Evolutionary conservation across 2,329 filamentous ascomycete species (phyloP).

Genomic region (Aspergillus phoenicis): DNA sequence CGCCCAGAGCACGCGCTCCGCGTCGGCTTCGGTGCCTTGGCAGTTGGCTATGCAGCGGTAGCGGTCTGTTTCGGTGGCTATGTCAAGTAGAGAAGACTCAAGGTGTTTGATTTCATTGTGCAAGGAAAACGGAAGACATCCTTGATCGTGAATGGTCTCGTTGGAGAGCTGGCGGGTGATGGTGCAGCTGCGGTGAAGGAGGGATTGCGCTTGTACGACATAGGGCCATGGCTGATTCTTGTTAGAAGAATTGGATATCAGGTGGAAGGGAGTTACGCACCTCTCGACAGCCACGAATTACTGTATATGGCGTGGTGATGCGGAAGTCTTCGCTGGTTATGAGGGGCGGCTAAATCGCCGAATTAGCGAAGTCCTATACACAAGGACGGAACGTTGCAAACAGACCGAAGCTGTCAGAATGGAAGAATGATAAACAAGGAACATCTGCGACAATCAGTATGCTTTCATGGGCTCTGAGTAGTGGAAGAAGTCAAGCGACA

Average conservation of each 20-base stretch:
- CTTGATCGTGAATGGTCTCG: conserved; percentile 14
- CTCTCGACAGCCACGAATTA: conserved; percentile 22
- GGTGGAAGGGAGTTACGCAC: conserved; percentile 10
- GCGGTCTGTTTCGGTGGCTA: conserved; percentile 21
- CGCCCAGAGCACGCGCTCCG: conserved; percentile 17
- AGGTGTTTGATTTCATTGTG: conserved; percentile 16
- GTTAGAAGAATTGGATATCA: not conserved
- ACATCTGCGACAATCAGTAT: conserved; percentile 14
- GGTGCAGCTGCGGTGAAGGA: conserved; percentile 12
- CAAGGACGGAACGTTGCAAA: not conserved
- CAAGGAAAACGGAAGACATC: conserved; percentile 7
- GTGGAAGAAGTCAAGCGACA: conserved; percentile 3
- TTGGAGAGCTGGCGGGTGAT: conserved; percentile 13
- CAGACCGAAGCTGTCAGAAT: conserved; percentile 20
- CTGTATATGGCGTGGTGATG: conserved; percentile 27
- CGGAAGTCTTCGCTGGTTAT: conserved; percentile 22
- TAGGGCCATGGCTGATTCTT: conserved; percentile 12
- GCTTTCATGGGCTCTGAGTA: no score
- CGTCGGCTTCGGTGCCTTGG: conserved; percentile 19
- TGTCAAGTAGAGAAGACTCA: conserved; percentile 15
- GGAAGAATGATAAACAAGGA: conserved; percentile 21
- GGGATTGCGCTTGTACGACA: conserved; percentile 24
- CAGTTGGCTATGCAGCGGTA: conserved; percentile 16
- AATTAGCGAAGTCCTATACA: not conserved
- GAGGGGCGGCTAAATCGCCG: conserved; percentile 20